Percentiles rank a stretch among this genome's conserved stretches.
These are phyloP conservation scores for Chaetomium tenue DNA, from an alignment of 495 filamentous ascomycete genomes.

Conservation along the genomic window DNA sequence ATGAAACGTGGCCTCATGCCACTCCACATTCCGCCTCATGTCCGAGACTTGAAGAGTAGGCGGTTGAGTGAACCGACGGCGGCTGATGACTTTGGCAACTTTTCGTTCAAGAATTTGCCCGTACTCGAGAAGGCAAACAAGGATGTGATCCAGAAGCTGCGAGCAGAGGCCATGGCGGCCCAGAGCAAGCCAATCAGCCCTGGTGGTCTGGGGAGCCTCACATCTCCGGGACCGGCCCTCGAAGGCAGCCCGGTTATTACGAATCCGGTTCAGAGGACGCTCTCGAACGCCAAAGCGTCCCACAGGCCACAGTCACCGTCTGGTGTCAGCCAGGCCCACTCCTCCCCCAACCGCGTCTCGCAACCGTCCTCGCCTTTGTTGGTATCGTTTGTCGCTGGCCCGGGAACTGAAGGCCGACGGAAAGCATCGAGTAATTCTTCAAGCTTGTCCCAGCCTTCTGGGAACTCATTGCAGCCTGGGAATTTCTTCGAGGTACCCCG, in stretches of 20 bases:
- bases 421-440: slow-evolving; percentile 86
- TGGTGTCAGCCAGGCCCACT: slow-evolving; percentile 68
- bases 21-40: slow-evolving; percentile 92
- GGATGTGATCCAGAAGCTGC: slow-evolving; percentile 93
- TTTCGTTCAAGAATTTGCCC: slow-evolving; percentile 95
- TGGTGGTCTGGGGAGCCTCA: slow-evolving; percentile 39
- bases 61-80: slow-evolving; percentile 86
- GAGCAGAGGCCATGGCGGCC: slow-evolving; percentile 77
- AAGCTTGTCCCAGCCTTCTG: slow-evolving; percentile 74
- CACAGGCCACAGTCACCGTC: slow-evolving; percentile 87
- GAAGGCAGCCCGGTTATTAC: slow-evolving; percentile 84
- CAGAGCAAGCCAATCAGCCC: slow-evolving; percentile 55
- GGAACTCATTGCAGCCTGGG: slow-evolving; percentile 68
- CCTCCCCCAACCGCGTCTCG: slow-evolving; percentile 81
- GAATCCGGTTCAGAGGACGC: slow-evolving; percentile 72
- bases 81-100: slow-evolving; percentile 91
- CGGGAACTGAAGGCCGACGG: slow-evolving; percentile 45
- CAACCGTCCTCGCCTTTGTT: slow-evolving; percentile 93
- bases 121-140: slow-evolving; percentile 98
- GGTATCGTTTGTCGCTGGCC: slow-evolving; percentile 86
- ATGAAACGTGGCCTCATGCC: slow-evolving; percentile 89
- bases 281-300: slow-evolving; percentile 71
- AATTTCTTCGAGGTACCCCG: slow-evolving; percentile 70
- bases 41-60: slow-evolving; percentile 81
- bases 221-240: slow-evolving; percentile 58